These are phyloP conservation scores for Brasenia schreberi DNA, from an alignment of 164 flowering plant species.

Conservation along the genomic window DNA sequence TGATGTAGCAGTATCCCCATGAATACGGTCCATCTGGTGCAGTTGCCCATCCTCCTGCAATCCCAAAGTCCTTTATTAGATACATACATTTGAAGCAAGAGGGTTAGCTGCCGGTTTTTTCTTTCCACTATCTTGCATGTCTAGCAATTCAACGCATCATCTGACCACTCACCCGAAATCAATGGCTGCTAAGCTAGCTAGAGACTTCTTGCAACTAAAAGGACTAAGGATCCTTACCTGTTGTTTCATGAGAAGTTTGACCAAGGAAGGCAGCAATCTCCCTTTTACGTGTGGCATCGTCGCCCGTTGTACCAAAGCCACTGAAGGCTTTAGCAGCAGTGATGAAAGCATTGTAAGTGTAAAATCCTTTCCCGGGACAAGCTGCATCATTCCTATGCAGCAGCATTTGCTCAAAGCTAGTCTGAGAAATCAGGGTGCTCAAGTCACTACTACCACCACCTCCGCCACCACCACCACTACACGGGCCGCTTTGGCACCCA, in stretches of 20 bases:
- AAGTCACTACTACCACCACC: neutral
- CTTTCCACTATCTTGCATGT: too few species aligned
- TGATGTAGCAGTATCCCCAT: slow-evolving; percentile 29
- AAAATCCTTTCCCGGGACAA: slow-evolving; percentile 11
- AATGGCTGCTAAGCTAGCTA: too few species aligned
- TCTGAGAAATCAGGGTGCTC: neutral
- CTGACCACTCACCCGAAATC: too few species aligned
- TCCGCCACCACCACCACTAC: neutral
- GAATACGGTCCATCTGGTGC: slow-evolving; percentile 20
- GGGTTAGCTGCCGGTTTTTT: too few species aligned
- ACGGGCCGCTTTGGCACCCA: too few species aligned
- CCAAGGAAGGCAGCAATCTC: slow-evolving; percentile 12
- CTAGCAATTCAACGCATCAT: too few species aligned
- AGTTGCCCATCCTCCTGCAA: slow-evolving; percentile 14
- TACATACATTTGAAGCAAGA: too few species aligned
- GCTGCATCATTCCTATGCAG: slow-evolving; percentile 1
- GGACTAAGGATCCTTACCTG: neutral
- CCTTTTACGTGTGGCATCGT: slow-evolving; percentile 9
- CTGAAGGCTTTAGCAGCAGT: slow-evolving; percentile 21
- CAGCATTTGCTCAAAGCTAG: neutral
- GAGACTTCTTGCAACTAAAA: too few species aligned
- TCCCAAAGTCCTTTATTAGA: neutral
- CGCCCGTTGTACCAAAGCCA: slow-evolving; percentile 25
- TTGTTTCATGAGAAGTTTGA: slow-evolving; percentile 8
- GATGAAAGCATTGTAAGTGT: slow-evolving; percentile 28